Conservation (phyloP, 1,284 basidiomycete genomes). For the Megacollybia platyphylla region DNA sequence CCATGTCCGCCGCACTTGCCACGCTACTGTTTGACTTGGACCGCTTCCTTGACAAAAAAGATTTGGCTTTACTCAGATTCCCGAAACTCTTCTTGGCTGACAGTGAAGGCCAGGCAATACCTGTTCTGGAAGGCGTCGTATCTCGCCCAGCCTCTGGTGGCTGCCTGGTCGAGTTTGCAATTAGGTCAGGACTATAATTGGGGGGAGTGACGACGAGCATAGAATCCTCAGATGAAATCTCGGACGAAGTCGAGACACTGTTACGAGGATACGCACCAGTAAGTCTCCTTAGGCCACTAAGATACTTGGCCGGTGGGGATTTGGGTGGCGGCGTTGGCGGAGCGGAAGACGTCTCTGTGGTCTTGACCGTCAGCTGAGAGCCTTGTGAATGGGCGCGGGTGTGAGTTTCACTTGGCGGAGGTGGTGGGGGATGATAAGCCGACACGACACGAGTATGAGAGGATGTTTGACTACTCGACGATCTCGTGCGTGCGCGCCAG, state of each 20-base stretch:
- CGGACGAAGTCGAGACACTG: constrained; percentile 41
- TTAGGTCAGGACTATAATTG: constrained; percentile 8
- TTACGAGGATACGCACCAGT: constrained; percentile 25
- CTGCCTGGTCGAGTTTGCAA: constrained; percentile 4
- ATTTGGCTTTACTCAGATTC: constrained; percentile 28
- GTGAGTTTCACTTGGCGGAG: not conserved
- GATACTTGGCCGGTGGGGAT: constrained; percentile 22
- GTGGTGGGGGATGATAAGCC: not conserved
- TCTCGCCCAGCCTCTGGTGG: constrained; percentile 1
- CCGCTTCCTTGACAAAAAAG: constrained; percentile 39
- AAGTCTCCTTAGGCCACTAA: constrained; percentile 31
- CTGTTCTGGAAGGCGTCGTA: not conserved
- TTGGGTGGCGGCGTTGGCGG: constrained; percentile 24
- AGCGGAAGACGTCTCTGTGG: constrained; percentile 5
- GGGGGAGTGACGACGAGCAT: constrained; percentile 24
- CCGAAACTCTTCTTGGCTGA: constrained; percentile 31
- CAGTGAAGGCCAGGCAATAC: constrained; percentile 24
- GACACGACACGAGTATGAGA: not conserved
- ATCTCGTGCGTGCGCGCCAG: not conserved
- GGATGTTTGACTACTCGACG: not conserved
- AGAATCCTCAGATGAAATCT: constrained; percentile 44
- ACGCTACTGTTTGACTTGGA: constrained; percentile 33
- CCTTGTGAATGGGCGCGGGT: not conserved
- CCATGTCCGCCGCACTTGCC: constrained; percentile 19
- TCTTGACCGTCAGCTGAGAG: constrained; percentile 1